A percentile compares a stretch with the other conserved stretches of the same genome.
phyloP scores from a whole-genome alignment of 345 rosid species.

The Arabidopsis arenosa region DNA sequence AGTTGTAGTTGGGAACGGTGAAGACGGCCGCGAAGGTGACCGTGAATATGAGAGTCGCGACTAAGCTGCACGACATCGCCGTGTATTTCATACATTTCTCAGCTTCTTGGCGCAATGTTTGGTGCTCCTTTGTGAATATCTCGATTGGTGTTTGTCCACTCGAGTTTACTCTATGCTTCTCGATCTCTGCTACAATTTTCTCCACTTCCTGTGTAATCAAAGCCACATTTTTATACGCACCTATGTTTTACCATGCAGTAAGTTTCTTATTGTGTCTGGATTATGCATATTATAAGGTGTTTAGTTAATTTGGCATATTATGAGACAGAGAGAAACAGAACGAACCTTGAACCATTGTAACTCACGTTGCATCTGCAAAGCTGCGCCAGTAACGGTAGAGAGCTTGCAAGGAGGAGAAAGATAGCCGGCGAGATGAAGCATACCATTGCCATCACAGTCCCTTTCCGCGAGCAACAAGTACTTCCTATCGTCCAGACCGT shows the following conservation, averaged over 20 bases:
- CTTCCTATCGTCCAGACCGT: constrained; percentile 42
- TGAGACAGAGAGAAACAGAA: constrained; percentile 1
- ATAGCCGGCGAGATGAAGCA: constrained; percentile 46
- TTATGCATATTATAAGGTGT: no score
- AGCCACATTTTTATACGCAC: no score
- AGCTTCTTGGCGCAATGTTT: constrained; percentile 29
- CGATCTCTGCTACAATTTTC: constrained; percentile 33
- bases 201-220: constrained; percentile 40
- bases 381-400: constrained; percentile 34
- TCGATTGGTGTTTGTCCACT: constrained; percentile 42
- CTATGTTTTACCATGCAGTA: no score
- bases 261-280: no score
- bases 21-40: constrained; percentile 49
- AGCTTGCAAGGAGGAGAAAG: constrained; percentile 38
- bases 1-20: constrained; percentile 33
- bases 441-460: constrained; percentile 36
- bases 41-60: constrained; percentile 45
- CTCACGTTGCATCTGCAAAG: constrained; percentile 49
- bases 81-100: constrained; percentile 53
- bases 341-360: constrained; percentile 50
- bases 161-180: constrained; percentile 32
- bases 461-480: constrained; percentile 37
- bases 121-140: constrained; percentile 43
- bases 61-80: constrained; percentile 43
- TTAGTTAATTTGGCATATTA: no score